Base-by-base conservation (phyloP, 108 stramenopile species). In the Ochromonas danica region DNA sequence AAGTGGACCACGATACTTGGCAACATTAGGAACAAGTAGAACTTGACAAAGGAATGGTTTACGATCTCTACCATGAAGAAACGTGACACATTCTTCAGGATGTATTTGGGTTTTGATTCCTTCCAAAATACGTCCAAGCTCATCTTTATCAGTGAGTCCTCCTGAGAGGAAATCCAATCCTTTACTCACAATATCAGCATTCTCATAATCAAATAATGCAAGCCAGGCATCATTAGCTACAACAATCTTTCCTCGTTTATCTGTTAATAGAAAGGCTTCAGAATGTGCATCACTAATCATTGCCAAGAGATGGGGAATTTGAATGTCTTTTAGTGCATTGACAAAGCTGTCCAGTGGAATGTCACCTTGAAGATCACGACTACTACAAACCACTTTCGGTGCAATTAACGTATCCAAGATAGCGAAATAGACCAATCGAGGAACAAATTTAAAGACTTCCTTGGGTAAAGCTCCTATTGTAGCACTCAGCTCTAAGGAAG, bases 211-310 rank as follows among this genome's bases (percentile, higher is more conserved):
- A 67, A 67, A 67, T 6, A 67, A 10, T 14, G 14, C 14, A 3
- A 14, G 14, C 17, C 17, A 67, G 10, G 35, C 63, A 25, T 36
- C 35, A 67, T 67, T 67, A 10, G 35, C 63, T 10, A 36, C 35
- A 28, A 67, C 63, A 67, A 67, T 67, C 6, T 67, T 67, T 6
- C 63, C 63, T 35, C 63, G 17, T 67, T 36, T 28, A 67, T 67
- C 63, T 6, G 31, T 22, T 25, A 67, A 67, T 35, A 28, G 25
- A 67, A 67, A 67, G 63, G 63, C 17, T 67, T 67, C 63, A 6
- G 17, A 14, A 6, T 6, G 10, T 67, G 63, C 27, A 35, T 67
- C 63, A 67, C 63, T 31, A 6, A 67, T 31, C 17, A 31, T 14
- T 25, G 17, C 30, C 33, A 67, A 36, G 3, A 67, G 25, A 67